Base-by-base conservation (phyloP, 1,284 basidiomycete species). In the Grifola frondosa region DNA sequence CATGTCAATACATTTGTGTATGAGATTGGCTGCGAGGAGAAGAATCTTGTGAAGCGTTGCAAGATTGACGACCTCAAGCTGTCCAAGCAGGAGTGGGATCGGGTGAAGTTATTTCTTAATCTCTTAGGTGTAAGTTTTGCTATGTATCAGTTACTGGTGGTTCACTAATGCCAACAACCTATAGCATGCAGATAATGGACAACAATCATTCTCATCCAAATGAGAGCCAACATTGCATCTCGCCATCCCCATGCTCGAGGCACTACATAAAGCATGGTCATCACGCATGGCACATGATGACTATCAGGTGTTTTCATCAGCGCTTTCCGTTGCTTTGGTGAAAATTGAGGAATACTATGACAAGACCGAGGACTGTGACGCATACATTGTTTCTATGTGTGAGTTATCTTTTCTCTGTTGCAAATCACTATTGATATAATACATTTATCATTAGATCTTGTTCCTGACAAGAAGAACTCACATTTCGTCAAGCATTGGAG, bases 161-260 rank as follows among this genome's bases (percentile, higher is more conserved):
- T n/a, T n/a, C n/a, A n/a, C n/a, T n/a, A n/a, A n/a, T n/a, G n/a
- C n/a, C n/a, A n/a, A n/a, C n/a, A n/a, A n/a, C n/a, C 44, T 17
- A 24, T 41, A 71, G 69, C 49, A 58, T 49, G 61, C 69, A 2
- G 59, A 73, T 35, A 32, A 55, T 11, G 61, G 63, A 0, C 69
- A 72, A 40, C 70, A 72, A n/a, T 50, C 57, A 0, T 73, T 73
- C 46, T 72, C 66, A 5, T 63, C 65, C n/a, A n/a, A n/a, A 33
- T 33, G 3, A 33, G 17, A 2, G 30, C 30, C 30, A 33, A 30
- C 60, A 4, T 60, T 72, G 13, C 59, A 66, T 42, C 50, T 54
- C n/a, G 68, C 53, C 4, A 50, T 72, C 36, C 67, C 68, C 3
- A 64, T 66, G 2, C 56, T 71, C 16, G 65, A 70, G 45, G 53